Evolutionary conservation across 495 filamentous ascomycete genomes (phyloP), one percentile per base, ranked within the genome.

Genomic region (Penicillium diatomitis): DNA sequence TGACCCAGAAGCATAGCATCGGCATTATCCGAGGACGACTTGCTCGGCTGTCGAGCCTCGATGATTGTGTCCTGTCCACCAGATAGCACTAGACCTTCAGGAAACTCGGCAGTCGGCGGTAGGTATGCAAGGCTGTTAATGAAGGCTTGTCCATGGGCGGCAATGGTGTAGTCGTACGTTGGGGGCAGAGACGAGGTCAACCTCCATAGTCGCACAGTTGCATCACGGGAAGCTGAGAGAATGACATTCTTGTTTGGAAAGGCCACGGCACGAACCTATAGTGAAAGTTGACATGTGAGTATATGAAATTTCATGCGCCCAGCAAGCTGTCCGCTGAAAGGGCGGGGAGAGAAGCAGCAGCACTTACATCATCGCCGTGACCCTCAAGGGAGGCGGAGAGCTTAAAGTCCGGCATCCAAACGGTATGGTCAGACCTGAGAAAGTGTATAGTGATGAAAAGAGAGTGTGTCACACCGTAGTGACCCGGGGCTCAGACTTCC

Each of bases 51-150:
- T 60, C 87, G 81, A 10, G 90, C 88, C 57, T 96, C 92, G 55
- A 99, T 95, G 47, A 97, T 88, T 6, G 86, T 79, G 55, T 97
- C 94, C 53, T 87, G 83, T 46, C 91, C 90, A 51, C 86, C 88
- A 7, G 90, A 94, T 20, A 95, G 69, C 7, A 96, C 72, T 8
- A 96, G 76, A 28, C 92, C 92, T 29, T 94, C 82, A 1, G 88
- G 82, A 54, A 81, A 84, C 31, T 79, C 66, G 11, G 73, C 39
- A n/a, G 80, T 83, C 4, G 90, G 86, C 3, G 80, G 78, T 3
- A 89, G 63, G 53, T 85, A 95, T 48, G 90, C 75, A 38, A 99
- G 60, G 31, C 83, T 75, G 70, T 96, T 97, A 62, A 96, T 81
- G 57, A 90, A 97, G 35, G 82, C 80, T 35, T 83, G 74, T 44